Conservation (phyloP, 768 basidiomycete genomes). For the Lyophyllum decastes region DNA sequence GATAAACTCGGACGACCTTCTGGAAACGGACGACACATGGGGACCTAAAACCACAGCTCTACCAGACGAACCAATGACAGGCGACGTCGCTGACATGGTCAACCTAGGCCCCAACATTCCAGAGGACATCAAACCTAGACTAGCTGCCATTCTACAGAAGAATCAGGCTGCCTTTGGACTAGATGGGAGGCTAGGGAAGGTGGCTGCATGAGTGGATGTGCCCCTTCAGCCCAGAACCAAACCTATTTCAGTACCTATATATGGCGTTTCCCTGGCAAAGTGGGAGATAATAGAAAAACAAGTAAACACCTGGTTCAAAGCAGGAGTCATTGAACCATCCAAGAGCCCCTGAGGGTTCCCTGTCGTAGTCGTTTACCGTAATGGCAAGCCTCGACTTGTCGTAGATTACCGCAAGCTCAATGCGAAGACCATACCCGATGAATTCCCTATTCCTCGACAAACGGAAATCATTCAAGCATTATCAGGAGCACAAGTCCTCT, state of each 20-base stretch:
- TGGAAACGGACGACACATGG: slow-evolving; percentile 17
- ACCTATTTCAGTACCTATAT: slow-evolving; percentile 29
- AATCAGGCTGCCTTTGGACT: neutral
- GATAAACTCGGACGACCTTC: slow-evolving; percentile 15
- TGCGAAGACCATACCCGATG: slow-evolving; percentile 18
- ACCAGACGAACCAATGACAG: slow-evolving; percentile 10
- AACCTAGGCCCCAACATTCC: slow-evolving; percentile 3
- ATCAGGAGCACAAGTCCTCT: slow-evolving; percentile 29
- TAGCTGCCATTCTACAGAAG: slow-evolving; percentile 17
- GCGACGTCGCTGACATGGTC: neutral
- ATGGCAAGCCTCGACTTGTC: slow-evolving; percentile 35
- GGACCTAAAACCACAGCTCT: slow-evolving; percentile 30
- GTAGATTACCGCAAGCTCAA: slow-evolving; percentile 33
- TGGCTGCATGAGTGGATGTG: slow-evolving; percentile 24
- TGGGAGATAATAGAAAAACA: slow-evolving; percentile 29
- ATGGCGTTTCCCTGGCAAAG: slow-evolving; percentile 25
- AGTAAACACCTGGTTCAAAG: slow-evolving; percentile 30
- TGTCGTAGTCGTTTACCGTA: slow-evolving; percentile 34
- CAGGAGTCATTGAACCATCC: slow-evolving; percentile 40
- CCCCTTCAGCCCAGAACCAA: slow-evolving; percentile 21
- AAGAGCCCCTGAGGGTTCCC: slow-evolving; percentile 37
- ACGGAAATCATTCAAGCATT: slow-evolving; percentile 28
- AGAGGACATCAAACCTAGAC: neutral
- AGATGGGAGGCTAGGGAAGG: slow-evolving; percentile 6
- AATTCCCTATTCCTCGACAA: slow-evolving; percentile 27